phyloP scores from a whole-genome alignment of 2,329 filamentous ascomycete genomes.

The Chaetomiaceae sp. region DNA sequence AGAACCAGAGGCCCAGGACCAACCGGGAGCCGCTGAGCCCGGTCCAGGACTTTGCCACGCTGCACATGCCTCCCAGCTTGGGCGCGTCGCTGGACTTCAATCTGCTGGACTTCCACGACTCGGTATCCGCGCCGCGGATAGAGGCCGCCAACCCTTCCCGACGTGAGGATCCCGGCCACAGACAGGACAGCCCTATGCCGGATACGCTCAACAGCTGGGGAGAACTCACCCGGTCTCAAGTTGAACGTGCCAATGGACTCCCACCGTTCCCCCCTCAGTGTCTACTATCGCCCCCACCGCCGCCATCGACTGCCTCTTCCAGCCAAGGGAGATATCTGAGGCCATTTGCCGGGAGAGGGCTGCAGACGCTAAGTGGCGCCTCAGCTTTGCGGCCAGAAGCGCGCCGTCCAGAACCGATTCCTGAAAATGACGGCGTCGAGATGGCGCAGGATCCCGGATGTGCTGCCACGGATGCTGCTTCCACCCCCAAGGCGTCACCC shows the following conservation, averaged over 20 bases:
- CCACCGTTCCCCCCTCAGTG: conserved; percentile 47
- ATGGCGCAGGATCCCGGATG: conserved; percentile 1
- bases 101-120: conserved; percentile 24
- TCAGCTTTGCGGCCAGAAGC: conserved; percentile 17
- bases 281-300: conserved; percentile 43
- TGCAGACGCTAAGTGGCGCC: conserved; percentile 45
- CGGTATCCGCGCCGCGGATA: conserved; percentile 10
- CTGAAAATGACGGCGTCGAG: conserved; percentile 2
- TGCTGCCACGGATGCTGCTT: not conserved
- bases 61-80: conserved; percentile 34
- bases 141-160: conserved; percentile 17
- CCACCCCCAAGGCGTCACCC: conserved; percentile 9
- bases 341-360: conserved; percentile 51
- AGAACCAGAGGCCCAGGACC: conserved; percentile 46
- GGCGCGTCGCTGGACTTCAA: conserved; percentile 38
- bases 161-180: conserved; percentile 25
- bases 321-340: conserved; percentile 44
- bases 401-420: not conserved
- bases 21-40: conserved; percentile 48
- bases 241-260: conserved; percentile 30
- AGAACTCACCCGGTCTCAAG: conserved; percentile 36
- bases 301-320: conserved; percentile 47
- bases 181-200: conserved; percentile 41
- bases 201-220: conserved; percentile 49
- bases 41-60: conserved; percentile 38